Evolutionary conservation across 164 flowering plant species (phyloP).

Genomic region (Aristolochia californica): DNA sequence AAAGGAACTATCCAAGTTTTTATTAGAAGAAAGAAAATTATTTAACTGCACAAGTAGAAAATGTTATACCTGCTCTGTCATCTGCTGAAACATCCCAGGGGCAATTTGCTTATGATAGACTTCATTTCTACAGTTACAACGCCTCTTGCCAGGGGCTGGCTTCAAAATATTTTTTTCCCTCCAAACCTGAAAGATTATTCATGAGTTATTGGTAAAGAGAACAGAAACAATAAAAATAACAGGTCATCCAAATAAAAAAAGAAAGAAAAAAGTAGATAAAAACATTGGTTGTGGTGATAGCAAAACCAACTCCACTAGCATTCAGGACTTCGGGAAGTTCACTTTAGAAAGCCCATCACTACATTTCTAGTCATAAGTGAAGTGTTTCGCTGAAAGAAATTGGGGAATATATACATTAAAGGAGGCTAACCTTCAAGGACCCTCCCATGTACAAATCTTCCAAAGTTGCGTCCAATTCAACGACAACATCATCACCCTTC

Average conservation of each 20-base stretch:
- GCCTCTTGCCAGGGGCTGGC: conserved; percentile 94
- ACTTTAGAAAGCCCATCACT: no score
- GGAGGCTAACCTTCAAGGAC: conserved; percentile 52
- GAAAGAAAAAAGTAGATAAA: background rate
- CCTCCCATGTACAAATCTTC: conserved; percentile 99
- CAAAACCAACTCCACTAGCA: no score
- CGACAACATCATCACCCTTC: conserved; percentile 95
- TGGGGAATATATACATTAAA: no score
- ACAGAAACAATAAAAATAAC: background rate
- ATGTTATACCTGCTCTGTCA: conserved; percentile 77
- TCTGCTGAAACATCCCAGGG: conserved; percentile 99
- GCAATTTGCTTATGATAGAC: conserved; percentile 96
- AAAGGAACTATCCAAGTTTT: no score
- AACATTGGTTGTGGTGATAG: no score
- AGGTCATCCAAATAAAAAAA: background rate
- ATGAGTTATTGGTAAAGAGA: no score
- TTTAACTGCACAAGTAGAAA: background rate
- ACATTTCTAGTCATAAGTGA: no score
- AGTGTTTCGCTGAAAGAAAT: no score
- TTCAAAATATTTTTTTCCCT: conserved; percentile 89
- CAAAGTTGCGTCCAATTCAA: conserved; percentile 80
- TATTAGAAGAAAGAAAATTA: conserved; percentile 1
- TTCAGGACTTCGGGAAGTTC: no score
- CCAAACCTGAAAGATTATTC: conserved; percentile 58
- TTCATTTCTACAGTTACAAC: conserved; percentile 95